Conservation (phyloP, 1,284 basidiomycete species). For the Leucoagaricus sp. region DNA sequence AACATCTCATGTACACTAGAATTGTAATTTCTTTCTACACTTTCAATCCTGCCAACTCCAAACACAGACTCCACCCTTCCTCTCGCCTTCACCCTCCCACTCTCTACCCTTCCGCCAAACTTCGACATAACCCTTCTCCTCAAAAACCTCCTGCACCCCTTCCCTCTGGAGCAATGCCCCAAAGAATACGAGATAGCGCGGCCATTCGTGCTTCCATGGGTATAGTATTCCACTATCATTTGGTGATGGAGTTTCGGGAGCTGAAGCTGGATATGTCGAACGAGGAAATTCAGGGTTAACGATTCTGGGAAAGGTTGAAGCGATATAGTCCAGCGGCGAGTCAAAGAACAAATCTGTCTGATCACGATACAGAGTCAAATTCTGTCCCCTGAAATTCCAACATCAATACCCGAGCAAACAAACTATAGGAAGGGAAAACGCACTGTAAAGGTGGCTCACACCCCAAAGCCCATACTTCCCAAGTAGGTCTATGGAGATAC, state of each 20-base stretch:
- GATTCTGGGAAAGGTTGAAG: constrained; percentile 57
- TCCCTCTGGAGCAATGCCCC: constrained; percentile 62
- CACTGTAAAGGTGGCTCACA: constrained; percentile 90
- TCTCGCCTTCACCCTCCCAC: constrained; percentile 87
- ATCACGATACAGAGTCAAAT: constrained; percentile 65
- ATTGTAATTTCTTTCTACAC: neutral
- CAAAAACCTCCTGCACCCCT: constrained; percentile 53
- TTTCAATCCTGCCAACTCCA: constrained; percentile 45
- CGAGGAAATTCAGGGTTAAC: constrained; percentile 70
- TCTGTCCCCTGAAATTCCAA: constrained; percentile 43
- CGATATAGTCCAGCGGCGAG: constrained; percentile 70
- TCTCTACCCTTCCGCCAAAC: constrained; percentile 68
- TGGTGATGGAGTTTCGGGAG: constrained; percentile 42
- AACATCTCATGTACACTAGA: too few relatives aligned
- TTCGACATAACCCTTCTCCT: constrained; percentile 64
- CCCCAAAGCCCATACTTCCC: constrained; percentile 79
- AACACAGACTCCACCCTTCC: constrained; percentile 79
- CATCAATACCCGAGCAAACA: constrained; percentile 4
- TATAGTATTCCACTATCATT: constrained; percentile 19
- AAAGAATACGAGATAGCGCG: constrained; percentile 80
- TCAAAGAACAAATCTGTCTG: constrained; percentile 86
- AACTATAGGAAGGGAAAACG: constrained; percentile 25
- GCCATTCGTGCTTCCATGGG: constrained; percentile 76
- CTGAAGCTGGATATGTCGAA: constrained; percentile 58
- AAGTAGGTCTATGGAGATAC: constrained; percentile 74